Evolutionary conservation across 768 basidiomycete genomes (phyloP).

Genomic region (Tricholoma flavovirens): DNA sequence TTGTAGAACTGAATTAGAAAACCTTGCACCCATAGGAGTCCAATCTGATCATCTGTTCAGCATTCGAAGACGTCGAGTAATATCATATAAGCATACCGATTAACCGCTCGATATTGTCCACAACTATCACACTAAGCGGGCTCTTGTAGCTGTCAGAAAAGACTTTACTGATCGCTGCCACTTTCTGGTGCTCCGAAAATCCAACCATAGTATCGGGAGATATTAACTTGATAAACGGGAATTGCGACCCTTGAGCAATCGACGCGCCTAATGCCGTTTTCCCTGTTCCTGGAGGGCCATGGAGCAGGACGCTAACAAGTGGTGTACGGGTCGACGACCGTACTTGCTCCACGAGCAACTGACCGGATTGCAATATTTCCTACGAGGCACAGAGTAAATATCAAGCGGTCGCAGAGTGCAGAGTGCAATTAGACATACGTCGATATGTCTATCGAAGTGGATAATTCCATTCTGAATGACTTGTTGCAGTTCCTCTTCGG

Average conservation of each 20-base stretch:
- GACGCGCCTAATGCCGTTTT: conserved; percentile 94
- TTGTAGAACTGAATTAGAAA: conserved; percentile 92
- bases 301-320: conserved; percentile 83
- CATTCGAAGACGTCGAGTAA: not conserved
- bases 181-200: conserved; percentile 88
- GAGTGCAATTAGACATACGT: conserved; percentile 48
- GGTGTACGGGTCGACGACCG: conserved; percentile 85
- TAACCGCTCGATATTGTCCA: conserved; percentile 91
- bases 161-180: conserved; percentile 84
- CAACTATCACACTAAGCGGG: conserved; percentile 91
- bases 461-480: conserved; percentile 98
- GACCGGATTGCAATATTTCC: conserved; percentile 83
- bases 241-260: conserved; percentile 89
- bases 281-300: conserved; percentile 86
- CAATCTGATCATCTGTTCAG: conserved; percentile 56
- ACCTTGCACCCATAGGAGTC: conserved; percentile 95
- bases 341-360: conserved; percentile 91
- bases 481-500: conserved; percentile 90
- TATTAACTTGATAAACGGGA: conserved; percentile 96
- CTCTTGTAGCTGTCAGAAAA: conserved; percentile 97
- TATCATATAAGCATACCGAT: conserved; percentile 49
- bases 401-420: not conserved
- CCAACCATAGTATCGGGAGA: conserved; percentile 98
- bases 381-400: conserved; percentile 22
- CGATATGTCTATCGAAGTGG: conserved; percentile 67